Evolutionary conservation across 257 asterid genomes (phyloP).

Genomic region (Mitragyna speciosa): DNA sequence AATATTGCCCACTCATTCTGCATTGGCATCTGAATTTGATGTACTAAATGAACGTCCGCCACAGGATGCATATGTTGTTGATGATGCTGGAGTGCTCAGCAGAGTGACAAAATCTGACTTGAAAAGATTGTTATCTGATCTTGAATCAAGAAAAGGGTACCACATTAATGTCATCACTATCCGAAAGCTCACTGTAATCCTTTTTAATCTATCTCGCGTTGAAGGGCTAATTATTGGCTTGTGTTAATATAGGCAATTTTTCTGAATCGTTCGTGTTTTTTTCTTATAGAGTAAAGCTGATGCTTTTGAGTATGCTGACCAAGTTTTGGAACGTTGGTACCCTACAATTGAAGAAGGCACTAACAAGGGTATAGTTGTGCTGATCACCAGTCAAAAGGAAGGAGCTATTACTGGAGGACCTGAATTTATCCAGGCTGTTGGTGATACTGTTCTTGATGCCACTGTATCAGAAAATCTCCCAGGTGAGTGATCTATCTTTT

Average conservation of each 20-base stretch:
- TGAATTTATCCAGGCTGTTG: slow-evolving; percentile 80
- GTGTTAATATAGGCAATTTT: not conserved
- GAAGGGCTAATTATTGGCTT: not conserved
- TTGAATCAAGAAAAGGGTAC: slow-evolving; percentile 91
- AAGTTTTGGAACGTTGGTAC: slow-evolving; percentile 86
- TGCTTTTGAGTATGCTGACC: slow-evolving; percentile 97
- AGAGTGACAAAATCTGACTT: slow-evolving; percentile 81
- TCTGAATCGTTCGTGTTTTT: slow-evolving; percentile 1
- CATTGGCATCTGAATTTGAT: slow-evolving; percentile 87
- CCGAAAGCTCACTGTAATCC: slow-evolving; percentile 87
- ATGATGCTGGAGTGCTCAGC: slow-evolving; percentile 96
- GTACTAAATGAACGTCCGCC: slow-evolving; percentile 82
- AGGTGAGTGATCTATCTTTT: slow-evolving; percentile 35
- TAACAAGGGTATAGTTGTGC: slow-evolving; percentile 92
- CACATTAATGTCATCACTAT: slow-evolving; percentile 85
- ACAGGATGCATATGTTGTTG: slow-evolving; percentile 67
- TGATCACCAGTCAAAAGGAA: slow-evolving; percentile 94
- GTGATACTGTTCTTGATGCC: slow-evolving; percentile 89
- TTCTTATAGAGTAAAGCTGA: slow-evolving; percentile 87
- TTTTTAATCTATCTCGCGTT: not conserved
- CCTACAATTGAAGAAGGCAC: slow-evolving; percentile 82
- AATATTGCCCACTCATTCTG: slow-evolving; percentile 40
- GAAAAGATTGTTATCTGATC: slow-evolving; percentile 76
- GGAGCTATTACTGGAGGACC: slow-evolving; percentile 99
- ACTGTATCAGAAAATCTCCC: slow-evolving; percentile 95